Evolutionary conservation across 768 basidiomycete genomes (phyloP), one percentile per base, ranked within the genome.

Genomic region (Obba rivulosa): DNA sequence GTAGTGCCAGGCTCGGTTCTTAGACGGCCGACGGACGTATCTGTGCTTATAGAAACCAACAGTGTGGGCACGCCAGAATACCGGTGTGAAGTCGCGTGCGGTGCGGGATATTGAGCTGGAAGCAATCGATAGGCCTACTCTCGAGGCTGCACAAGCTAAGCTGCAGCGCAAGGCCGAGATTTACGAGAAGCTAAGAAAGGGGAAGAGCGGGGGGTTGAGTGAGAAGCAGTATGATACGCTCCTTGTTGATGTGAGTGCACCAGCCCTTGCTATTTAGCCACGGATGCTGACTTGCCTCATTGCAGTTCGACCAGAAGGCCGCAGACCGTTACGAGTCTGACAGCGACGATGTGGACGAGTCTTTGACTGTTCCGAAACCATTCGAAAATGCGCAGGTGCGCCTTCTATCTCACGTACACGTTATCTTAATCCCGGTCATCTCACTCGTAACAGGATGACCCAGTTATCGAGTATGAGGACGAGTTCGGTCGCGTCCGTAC

Each of bases 401-500:
- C 16, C 65, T 59, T 34, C 41, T 28, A n/a, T 9, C 34, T 23
- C 25, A n/a, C 4, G 18, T 18, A 41, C 40, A 23, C 47, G 21
- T n/a, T 2, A 8, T 23, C 14, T 14, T 7, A 22, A 17, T 41
- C 14, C 34, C 16, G 16, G 11, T 20, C n/a, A 20, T 3, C 11
- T 46, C 16, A 21, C 20, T 38, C 31, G 25, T 18, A 44, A 1
- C 48, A 88, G 81, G 74, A 81, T 48, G 89, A 92, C 56, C 87
- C 88, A 10, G 68, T 91, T 24, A 73, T 92, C 4, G 91, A 92
- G 62, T 92, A 91, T 50, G 81, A 85, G 60, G 91, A 93, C 54
- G 91, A 92, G 59, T 90, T 89, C 60, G 90, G 90, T 31, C 80
- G 91, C n/a, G 56, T 79, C 34, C 72, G 88, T 50, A 86, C 77